These are phyloP conservation scores for Tephrocybe sp. DNA, from an alignment of 768 basidiomycete species.

Conservation along the genomic window DNA sequence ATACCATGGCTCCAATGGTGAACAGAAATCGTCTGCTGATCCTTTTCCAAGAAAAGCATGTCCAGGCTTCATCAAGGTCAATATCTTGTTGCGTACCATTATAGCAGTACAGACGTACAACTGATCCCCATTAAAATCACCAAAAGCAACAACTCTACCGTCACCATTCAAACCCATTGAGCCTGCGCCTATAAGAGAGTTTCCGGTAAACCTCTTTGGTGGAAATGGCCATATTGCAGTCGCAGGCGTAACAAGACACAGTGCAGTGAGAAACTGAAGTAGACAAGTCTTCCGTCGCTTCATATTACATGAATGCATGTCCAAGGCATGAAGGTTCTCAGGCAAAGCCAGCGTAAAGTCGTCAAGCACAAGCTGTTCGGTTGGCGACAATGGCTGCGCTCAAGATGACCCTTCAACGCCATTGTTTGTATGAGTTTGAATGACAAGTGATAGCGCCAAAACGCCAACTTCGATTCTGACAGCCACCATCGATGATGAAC, in stretches of 20 bases:
- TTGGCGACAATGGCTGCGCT: no score
- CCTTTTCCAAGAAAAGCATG: constrained; percentile 69
- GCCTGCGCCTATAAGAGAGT: constrained; percentile 79
- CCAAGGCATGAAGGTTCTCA: constrained; percentile 6
- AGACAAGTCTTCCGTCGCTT: constrained; percentile 9
- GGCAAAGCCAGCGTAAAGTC: neutral
- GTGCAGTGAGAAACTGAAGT: neutral
- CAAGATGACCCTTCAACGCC: neutral
- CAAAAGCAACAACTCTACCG: constrained; percentile 82
- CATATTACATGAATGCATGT: constrained; percentile 12
- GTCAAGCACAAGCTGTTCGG: neutral
- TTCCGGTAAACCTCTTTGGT: constrained; percentile 81
- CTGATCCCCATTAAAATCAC: constrained; percentile 96
- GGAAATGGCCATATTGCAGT: constrained; percentile 74
- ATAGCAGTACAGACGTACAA: constrained; percentile 56
- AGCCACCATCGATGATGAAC: neutral
- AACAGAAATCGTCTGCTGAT: constrained; percentile 74
- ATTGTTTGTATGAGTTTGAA: constrained; percentile 8
- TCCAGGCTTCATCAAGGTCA: constrained; percentile 58
- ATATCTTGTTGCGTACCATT: neutral
- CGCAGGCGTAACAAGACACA: constrained; percentile 8
- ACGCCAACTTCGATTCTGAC: neutral
- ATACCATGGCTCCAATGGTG: constrained; percentile 83
- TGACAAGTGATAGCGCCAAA: neutral
- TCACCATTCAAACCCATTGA: constrained; percentile 73